These are phyloP conservation scores for Lathyrus aphaca DNA, from an alignment of 306 rosid species.

Conservation along the genomic window DNA sequence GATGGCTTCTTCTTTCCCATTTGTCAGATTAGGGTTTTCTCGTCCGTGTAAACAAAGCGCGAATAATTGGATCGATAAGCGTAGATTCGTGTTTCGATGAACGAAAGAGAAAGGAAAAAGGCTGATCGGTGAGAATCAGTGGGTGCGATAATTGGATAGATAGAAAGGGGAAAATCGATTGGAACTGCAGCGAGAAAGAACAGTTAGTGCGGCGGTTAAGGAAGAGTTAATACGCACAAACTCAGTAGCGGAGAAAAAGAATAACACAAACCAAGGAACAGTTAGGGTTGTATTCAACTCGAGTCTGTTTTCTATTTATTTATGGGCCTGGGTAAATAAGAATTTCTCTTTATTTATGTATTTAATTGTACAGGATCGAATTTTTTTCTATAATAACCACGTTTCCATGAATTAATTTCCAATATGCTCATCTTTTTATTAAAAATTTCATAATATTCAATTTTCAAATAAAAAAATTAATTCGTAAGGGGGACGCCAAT, in stretches of 20 bases:
- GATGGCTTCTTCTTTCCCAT: constrained; percentile 88
- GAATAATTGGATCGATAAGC: constrained; percentile 25
- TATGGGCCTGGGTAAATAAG: too few species aligned
- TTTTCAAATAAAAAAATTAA: too few species aligned
- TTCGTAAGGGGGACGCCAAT: too few species aligned
- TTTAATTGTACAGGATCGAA: too few species aligned
- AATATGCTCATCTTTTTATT: too few species aligned
- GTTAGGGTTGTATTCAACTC: not conserved
- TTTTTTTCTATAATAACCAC: too few species aligned
- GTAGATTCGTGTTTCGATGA: constrained; percentile 7
- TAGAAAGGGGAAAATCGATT: not conserved
- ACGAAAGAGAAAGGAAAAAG: not conserved
- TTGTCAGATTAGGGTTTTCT: constrained; percentile 36
- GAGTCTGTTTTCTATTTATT: too few species aligned
- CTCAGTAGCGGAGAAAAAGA: not conserved
- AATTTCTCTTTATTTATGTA: too few species aligned
- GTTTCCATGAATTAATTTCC: too few species aligned
- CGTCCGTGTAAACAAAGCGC: not conserved
- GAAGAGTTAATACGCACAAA: not conserved
- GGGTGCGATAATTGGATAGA: not conserved
- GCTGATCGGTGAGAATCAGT: not conserved
- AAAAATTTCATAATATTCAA: too few species aligned
- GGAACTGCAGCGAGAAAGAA: not conserved
- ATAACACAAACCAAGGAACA: not conserved
- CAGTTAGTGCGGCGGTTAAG: not conserved